Evolutionary conservation across 2,329 filamentous ascomycete genomes (phyloP).

Genomic region (Berkeleyomyces rouxiae): DNA sequence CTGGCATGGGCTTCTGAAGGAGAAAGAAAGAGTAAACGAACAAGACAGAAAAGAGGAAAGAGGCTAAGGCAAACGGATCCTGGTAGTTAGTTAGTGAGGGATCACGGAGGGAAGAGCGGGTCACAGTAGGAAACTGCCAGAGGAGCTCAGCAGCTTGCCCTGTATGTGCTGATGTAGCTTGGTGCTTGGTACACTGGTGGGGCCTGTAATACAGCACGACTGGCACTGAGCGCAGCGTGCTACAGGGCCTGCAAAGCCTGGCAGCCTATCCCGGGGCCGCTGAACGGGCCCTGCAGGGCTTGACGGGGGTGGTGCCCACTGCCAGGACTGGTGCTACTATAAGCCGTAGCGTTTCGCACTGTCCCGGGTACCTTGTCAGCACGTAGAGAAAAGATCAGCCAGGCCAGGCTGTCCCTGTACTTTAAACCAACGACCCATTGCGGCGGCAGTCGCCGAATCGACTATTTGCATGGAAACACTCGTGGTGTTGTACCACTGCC

Average conservation of each 20-base stretch:
- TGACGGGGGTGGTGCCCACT: background rate
- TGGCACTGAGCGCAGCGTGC: too few relatives aligned
- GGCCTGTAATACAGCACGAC: too few relatives aligned
- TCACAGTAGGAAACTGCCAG: background rate
- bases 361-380: background rate
- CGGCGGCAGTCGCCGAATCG: background rate
- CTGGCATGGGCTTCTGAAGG: background rate
- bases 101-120: conserved; percentile 10
- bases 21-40: background rate
- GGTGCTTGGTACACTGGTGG: too few relatives aligned
- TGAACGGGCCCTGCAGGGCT: background rate
- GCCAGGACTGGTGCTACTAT: background rate
- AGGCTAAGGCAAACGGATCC: background rate
- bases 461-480: background rate
- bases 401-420: conserved; percentile 3
- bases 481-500: background rate
- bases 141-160: too few relatives aligned
- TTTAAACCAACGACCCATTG: conserved; percentile 15
- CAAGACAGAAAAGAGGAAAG: conserved; percentile 2
- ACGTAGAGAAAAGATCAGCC: conserved; percentile 1
- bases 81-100: background rate
- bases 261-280: background rate
- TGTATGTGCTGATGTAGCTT: too few relatives aligned
- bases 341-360: background rate
- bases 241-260: too few relatives aligned